Percentiles rank a stretch among this genome's conserved stretches.
phyloP scores from a whole-genome alignment of 2,329 filamentous ascomycete genomes.

The Neocatenulostroma microsporum region DNA sequence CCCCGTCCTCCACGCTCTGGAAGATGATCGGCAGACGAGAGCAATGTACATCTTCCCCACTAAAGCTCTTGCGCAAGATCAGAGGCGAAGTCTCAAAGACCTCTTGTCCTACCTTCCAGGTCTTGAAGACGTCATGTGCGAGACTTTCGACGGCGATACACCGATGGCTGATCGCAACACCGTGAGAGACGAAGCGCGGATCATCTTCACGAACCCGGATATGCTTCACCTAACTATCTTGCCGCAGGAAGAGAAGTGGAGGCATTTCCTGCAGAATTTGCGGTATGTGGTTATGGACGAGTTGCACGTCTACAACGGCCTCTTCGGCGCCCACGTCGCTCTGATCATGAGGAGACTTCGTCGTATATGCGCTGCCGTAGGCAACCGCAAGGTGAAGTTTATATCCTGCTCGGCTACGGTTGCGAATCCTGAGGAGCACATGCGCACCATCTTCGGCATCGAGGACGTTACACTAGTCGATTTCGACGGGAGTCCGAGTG shows the following conservation, averaged over 20 bases:
- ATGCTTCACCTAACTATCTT: constrained; percentile 95
- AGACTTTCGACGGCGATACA: constrained; percentile 95
- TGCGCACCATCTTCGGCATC: constrained; percentile 88
- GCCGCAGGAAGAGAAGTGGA: constrained; percentile 84
- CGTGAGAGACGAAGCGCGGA: constrained; percentile 79
- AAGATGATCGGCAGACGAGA: constrained; percentile 65
- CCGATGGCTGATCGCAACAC: constrained; percentile 67
- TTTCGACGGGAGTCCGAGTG: constrained; percentile 86
- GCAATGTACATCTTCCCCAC: constrained; percentile 99
- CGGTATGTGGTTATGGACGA: constrained; percentile 81
- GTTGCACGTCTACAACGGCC: constrained; percentile 89
- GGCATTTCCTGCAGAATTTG: constrained; percentile 77
- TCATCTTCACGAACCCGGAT: constrained; percentile 96
- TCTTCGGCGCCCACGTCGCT: constrained; percentile 88
- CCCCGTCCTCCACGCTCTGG: constrained; percentile 78
- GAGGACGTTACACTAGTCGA: constrained; percentile 74
- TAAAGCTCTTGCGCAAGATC: constrained; percentile 92
- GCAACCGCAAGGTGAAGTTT: constrained; percentile 78
- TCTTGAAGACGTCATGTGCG: constrained; percentile 67
- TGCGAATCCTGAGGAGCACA: constrained; percentile 83
- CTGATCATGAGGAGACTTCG: constrained; percentile 88
- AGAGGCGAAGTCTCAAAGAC: constrained; percentile 78
- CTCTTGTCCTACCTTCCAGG: constrained; percentile 73
- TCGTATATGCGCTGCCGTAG: constrained; percentile 80
- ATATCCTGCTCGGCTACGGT: constrained; percentile 96